These are phyloP conservation scores for Chlamydomonas sp. DNA, from an alignment of 139 green algal species.

Conservation along the genomic window DNA sequence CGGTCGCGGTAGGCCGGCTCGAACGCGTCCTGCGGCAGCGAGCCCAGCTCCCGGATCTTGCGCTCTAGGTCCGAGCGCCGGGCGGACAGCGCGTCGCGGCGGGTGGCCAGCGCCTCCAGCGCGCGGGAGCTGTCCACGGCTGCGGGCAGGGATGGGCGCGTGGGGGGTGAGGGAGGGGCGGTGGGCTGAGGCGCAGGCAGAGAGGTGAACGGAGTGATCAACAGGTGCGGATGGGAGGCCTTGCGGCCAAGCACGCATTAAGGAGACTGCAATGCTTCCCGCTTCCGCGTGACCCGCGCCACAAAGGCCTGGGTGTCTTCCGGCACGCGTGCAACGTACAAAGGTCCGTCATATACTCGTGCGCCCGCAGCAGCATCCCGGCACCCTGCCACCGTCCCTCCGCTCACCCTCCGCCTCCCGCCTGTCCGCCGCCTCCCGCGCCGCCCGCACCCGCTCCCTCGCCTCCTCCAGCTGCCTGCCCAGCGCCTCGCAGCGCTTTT, in stretches of 20 bases:
- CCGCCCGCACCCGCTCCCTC: constrained; percentile 11
- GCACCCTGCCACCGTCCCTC: background rate
- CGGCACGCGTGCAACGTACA: background rate
- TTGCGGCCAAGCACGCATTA: background rate
- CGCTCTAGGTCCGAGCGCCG: constrained; percentile 78
- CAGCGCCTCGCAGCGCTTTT: constrained; percentile 28
- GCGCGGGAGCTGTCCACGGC: constrained; percentile 45
- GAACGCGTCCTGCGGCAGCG: constrained; percentile 88
- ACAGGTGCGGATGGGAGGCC: too few relatives aligned
- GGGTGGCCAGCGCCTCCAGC: constrained; percentile 73
- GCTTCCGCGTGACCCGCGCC: too few relatives aligned
- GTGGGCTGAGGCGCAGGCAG: too few relatives aligned
- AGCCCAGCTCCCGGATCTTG: constrained; percentile 93
- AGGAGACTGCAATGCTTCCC: too few relatives aligned
- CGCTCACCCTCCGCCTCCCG: constrained; percentile 33
- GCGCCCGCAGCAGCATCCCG: background rate
- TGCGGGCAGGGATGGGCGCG: background rate
- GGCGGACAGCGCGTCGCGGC: constrained; percentile 56
- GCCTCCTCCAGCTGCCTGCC: constrained; percentile 39
- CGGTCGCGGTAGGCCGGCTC: constrained; percentile 75
- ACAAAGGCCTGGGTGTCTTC: too few relatives aligned
- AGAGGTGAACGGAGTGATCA: too few relatives aligned
- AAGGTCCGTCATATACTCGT: too few relatives aligned
- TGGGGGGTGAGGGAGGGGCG: too few relatives aligned
- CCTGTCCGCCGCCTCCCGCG: constrained; percentile 35